A percentile compares a stretch with the other conserved stretches of the same genome.
Evolutionary conservation across 2,329 filamentous ascomycete genomes (phyloP).

Genomic region (Escovopsis weberi): DNA sequence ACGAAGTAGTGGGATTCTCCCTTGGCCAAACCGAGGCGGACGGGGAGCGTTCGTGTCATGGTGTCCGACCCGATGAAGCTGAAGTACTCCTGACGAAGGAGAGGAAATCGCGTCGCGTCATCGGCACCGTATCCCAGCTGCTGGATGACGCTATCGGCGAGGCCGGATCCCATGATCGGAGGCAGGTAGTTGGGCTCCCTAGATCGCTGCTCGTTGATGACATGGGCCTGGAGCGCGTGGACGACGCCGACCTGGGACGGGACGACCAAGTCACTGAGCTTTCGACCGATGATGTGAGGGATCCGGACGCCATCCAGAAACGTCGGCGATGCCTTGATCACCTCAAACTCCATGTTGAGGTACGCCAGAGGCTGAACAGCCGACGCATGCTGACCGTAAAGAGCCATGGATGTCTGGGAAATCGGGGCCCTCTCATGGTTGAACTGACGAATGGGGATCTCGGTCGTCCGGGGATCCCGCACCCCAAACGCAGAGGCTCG

Average conservation of each 20-base stretch:
- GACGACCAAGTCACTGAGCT: slow-evolving; percentile 39
- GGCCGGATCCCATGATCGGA: slow-evolving; percentile 46
- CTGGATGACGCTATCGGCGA: slow-evolving; percentile 40
- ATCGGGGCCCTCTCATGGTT: too few relatives aligned
- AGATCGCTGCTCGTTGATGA: slow-evolving; percentile 42
- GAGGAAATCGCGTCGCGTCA: slow-evolving; percentile 35
- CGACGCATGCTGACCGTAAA: too few relatives aligned
- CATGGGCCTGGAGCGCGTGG: slow-evolving; percentile 31
- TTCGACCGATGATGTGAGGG: slow-evolving; percentile 30
- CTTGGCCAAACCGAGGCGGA: slow-evolving; percentile 43
- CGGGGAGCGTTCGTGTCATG: slow-evolving; percentile 32
- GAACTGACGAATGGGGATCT: too few relatives aligned
- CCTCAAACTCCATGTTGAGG: slow-evolving; percentile 42
- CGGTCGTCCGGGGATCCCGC: slow-evolving; percentile 40
- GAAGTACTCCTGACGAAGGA: slow-evolving; percentile 40
- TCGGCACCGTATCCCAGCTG: slow-evolving; percentile 38
- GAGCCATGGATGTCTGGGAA: too few relatives aligned
- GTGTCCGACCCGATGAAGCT: slow-evolving; percentile 39
- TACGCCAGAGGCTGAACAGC: slow-evolving; percentile 44
- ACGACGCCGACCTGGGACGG: slow-evolving; percentile 38
- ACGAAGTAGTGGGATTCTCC: slow-evolving; percentile 49
- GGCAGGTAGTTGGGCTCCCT: slow-evolving; percentile 49
- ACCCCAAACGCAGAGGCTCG: slow-evolving; percentile 35
- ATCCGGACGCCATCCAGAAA: slow-evolving; percentile 43
- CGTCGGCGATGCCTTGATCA: slow-evolving; percentile 39